Percentiles rank a stretch among this genome's conserved stretches.
These are phyloP conservation scores for Closterium sp. DNA, from an alignment of 139 green algal species.

Conservation along the genomic window DNA sequence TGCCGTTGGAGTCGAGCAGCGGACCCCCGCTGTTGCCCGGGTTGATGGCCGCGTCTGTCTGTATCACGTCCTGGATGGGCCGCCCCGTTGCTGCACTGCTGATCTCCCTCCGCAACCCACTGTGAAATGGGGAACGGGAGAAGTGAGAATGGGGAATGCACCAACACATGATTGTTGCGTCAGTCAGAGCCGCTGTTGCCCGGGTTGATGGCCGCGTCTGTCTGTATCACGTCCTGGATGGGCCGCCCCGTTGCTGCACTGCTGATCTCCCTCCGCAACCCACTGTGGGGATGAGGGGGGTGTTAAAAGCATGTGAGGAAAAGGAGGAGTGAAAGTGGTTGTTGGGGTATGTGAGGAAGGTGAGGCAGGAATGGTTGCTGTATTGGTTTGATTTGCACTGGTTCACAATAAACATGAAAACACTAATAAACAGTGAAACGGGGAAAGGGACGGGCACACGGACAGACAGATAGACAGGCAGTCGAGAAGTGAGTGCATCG, in stretches of 20 bases:
- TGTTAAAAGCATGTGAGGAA: background rate
- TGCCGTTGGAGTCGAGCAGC: slow-evolving; percentile 54
- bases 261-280: slow-evolving; percentile 59
- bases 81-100: slow-evolving; percentile 67
- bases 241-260: slow-evolving; percentile 71
- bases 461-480: background rate
- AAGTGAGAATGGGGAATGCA: background rate
- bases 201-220: slow-evolving; percentile 64
- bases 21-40: slow-evolving; percentile 62
- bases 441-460: background rate
- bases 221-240: slow-evolving; percentile 76
- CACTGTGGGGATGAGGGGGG: background rate
- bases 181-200: slow-evolving; percentile 53
- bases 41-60: slow-evolving; percentile 67
- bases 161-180: background rate
- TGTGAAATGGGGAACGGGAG: slow-evolving; percentile 18
- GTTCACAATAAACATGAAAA: too few relatives aligned
- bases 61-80: slow-evolving; percentile 77
- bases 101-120: slow-evolving; percentile 60
- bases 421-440: background rate
- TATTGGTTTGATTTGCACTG: background rate
- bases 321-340: background rate
- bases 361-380: background rate
- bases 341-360: too few relatives aligned
- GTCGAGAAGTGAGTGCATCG: too few relatives aligned